Conservation (phyloP, 1,284 basidiomycete species). For the Fomitopsis schrenkii region DNA sequence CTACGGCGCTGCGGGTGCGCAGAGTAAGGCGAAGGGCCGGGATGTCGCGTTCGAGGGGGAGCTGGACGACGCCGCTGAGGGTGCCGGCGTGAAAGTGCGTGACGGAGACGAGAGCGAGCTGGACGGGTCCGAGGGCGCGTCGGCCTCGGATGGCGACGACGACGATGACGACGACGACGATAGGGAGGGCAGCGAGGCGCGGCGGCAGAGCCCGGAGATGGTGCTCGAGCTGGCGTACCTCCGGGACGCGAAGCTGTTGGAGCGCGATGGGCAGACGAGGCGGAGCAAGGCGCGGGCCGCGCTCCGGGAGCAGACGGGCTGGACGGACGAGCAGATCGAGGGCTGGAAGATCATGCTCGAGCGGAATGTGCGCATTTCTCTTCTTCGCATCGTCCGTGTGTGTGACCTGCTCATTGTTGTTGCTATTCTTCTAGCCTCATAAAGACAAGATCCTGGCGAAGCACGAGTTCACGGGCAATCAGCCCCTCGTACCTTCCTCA, state of each 20-base stretch:
- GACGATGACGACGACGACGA: slow-evolving; percentile 46
- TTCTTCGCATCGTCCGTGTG: slow-evolving; percentile 22
- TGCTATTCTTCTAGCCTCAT: slow-evolving; percentile 45
- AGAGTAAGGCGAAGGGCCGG: slow-evolving; percentile 27
- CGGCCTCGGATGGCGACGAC: slow-evolving; percentile 48
- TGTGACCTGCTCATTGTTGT: background rate
- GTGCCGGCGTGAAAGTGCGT: slow-evolving; percentile 41
- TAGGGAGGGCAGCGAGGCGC: slow-evolving; percentile 34
- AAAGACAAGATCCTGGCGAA: slow-evolving; percentile 70
- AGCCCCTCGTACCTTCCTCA: slow-evolving; percentile 18
- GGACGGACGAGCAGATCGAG: slow-evolving; percentile 80
- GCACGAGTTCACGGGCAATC: slow-evolving; percentile 72
- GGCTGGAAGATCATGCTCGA: slow-evolving; percentile 89
- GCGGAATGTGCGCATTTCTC: slow-evolving; percentile 55
- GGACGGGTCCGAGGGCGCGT: slow-evolving; percentile 34
- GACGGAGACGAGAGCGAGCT: slow-evolving; percentile 62
- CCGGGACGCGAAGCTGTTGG: slow-evolving; percentile 67
- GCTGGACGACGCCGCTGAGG: slow-evolving; percentile 32
- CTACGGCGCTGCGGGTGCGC: background rate
- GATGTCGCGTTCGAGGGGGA: slow-evolving; percentile 50
- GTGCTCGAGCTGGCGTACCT: slow-evolving; percentile 77
- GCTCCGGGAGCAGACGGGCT: slow-evolving; percentile 65
- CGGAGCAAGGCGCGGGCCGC: slow-evolving; percentile 61
- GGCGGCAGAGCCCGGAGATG: slow-evolving; percentile 44
- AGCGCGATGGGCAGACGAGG: slow-evolving; percentile 69